Base-by-base conservation (phyloP, 768 basidiomycete genomes). In the Hygrocybe coccinea region DNA sequence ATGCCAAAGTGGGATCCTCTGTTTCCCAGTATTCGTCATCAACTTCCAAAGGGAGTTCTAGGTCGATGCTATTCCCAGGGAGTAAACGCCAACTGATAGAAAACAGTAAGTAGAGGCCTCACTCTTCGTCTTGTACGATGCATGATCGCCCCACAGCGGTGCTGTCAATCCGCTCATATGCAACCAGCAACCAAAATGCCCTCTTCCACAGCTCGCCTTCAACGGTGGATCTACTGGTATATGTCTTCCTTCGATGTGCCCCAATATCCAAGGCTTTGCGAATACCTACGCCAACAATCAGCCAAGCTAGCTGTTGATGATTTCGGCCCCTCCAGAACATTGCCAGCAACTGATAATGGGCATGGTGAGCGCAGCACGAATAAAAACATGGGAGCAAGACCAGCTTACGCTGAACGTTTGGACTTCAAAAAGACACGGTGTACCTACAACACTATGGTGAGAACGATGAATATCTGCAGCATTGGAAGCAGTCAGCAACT, bases 1-100 rank as follows among this genome's bases (percentile, higher is more conserved):
- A 91, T 25, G 79, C 76, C 24, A 68, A 65, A 9, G 71, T 67
- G 11, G 79, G 74, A 54, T 77, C 77, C 52, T 69, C 73, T 15
- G 69, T 71, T 58, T 83, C 79, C 90, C 89, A 94, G 64, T 83
- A 91, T 58, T 85, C 82, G 61, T 87, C 86, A 60, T 95, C 89
- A 12, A 92, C 85, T 67, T 91, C 89, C 11, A 89, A 76, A 38
- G 89, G 89, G 34, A 89, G 71, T 45, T 91, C 91, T 24, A 87
- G 73, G 65, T 95, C 92, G 65, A 90, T 91, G 66, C 91, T 93
- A 59, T 14, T n/a, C 58, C 37, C 38, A 33, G n/a, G 39, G 45
- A 44, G 56, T 51, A 55, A 38, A 51, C 59, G 66, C 14, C 17
- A 39, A 22, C 25, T 29, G 15, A 19, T 29, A 17, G 11, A 52